phyloP scores from a whole-genome alignment of 768 basidiomycete species.

The Baorangia bicolor region DNA sequence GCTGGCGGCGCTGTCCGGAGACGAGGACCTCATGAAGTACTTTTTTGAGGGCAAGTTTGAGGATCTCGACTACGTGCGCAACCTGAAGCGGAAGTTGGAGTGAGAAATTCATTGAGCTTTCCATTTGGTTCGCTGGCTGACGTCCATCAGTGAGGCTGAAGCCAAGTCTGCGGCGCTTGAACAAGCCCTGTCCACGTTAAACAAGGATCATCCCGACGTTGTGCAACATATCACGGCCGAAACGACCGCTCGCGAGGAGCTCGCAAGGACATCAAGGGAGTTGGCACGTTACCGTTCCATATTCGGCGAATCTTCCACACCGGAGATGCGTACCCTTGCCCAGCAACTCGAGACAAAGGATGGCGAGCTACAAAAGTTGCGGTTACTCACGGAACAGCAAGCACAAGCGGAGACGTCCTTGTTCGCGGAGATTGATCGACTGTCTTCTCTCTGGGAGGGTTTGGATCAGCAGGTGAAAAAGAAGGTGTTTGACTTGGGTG shows the following conservation, averaged over 20 bases:
- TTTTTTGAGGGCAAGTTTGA: slow-evolving; percentile 58
- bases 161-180: slow-evolving; percentile 50
- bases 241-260: slow-evolving; percentile 47
- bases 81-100: slow-evolving; percentile 55
- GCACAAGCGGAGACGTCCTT: slow-evolving; percentile 69
- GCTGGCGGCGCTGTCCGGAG: slow-evolving; percentile 70
- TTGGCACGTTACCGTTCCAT: slow-evolving; percentile 61
- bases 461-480: slow-evolving; percentile 77
- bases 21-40: slow-evolving; percentile 72
- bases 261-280: slow-evolving; percentile 45
- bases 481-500: slow-evolving; percentile 81
- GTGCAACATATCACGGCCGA: slow-evolving; percentile 50
- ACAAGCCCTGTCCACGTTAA: slow-evolving; percentile 44
- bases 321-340: slow-evolving; percentile 52
- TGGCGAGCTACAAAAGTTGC: slow-evolving; percentile 59
- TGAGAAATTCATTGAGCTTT: slow-evolving; percentile 34
- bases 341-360: slow-evolving; percentile 65
- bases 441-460: slow-evolving; percentile 85
- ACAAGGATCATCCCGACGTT: slow-evolving; percentile 53
- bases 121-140: slow-evolving; percentile 11
- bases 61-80: slow-evolving; percentile 49
- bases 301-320: slow-evolving; percentile 55
- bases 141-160: slow-evolving; percentile 49
- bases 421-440: slow-evolving; percentile 79
- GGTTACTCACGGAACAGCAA: slow-evolving; percentile 62